Percentiles rank a stretch among this genome's conserved stretches.
phyloP scores from a whole-genome alignment of 2,329 filamentous ascomycete genomes.

The Orbilia blumenaviensis region DNA sequence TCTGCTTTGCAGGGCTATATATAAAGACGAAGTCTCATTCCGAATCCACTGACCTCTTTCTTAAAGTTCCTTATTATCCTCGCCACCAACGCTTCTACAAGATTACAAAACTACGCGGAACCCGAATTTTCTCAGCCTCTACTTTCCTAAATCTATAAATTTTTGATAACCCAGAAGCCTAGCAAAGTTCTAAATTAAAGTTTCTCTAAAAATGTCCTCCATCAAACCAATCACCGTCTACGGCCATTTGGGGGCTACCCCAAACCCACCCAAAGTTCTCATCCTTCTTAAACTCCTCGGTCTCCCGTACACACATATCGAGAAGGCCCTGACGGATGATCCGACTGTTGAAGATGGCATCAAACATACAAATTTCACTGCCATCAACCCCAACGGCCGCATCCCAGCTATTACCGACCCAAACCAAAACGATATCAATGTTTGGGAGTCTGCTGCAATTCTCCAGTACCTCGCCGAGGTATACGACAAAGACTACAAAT shows the following conservation, averaged over 20 bases:
- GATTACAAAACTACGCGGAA: too few relatives aligned
- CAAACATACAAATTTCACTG: conserved; percentile 59
- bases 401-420: conserved; percentile 62
- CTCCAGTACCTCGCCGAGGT: conserved; percentile 64
- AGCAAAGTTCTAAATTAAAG: too few relatives aligned
- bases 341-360: conserved; percentile 55
- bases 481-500: conserved; percentile 63
- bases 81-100: too few relatives aligned
- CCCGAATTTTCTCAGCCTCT: too few relatives aligned
- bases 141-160: too few relatives aligned
- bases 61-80: too few relatives aligned
- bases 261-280: conserved; percentile 58
- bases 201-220: conserved; percentile 47
- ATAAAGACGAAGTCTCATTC: too few relatives aligned
- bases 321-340: conserved; percentile 32
- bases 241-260: conserved; percentile 35
- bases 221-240: conserved; percentile 56
- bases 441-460: conserved; percentile 67
- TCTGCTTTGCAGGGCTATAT: too few relatives aligned
- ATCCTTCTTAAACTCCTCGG: conserved; percentile 56
- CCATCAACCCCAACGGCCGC: conserved; percentile 61
- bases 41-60: too few relatives aligned
- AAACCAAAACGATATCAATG: conserved; percentile 63
- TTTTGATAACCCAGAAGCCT: too few relatives aligned
- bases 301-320: conserved; percentile 43